Base-by-base conservation (phyloP, 2,329 filamentous ascomycete genomes). In the Iodosphaeria phyllophila region DNA sequence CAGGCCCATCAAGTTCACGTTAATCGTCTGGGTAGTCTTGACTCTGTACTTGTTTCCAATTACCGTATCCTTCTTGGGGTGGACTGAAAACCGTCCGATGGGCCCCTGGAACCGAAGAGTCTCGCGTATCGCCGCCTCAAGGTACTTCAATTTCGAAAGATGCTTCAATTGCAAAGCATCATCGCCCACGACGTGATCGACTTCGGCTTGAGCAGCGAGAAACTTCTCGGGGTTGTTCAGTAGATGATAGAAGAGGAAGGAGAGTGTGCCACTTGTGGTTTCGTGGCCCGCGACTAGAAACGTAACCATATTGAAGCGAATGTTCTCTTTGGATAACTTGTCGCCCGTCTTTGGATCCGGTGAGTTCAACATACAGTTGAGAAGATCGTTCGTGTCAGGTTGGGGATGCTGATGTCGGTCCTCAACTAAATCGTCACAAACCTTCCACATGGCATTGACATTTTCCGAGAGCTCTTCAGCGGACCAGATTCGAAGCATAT, bases 301-400 rank as follows among this genome's bases (percentile, higher is more conserved):
- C 4, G 34, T 37, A 30, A 76, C 70, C 48, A 82, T 65, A 33
- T 82, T 77, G 40, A 74, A 58, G 10, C 66, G 59, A 32, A 80
- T 74, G 24, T 56, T 64, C 4, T 61, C 52, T 30, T 77, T 69
- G 2, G 53, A 60, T 34, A 82, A 49, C n/a, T 58, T 60, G 35
- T 71, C 53, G 8, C 74, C 72, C 4, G 74, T 79, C 45, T 68
- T 63, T 1, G 68, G 59, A 39, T 83, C 76, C 8, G 57, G 58
- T 0, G 71, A 72, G 5, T 68, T 53, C 22, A 84, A 50, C 71
- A 84, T 76, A 16, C 72, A 66, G 31, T 65, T 64, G 8, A 83
- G 47, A 5, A 83, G 51, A 43, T 83, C 77, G 28, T 72, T 74
- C 33, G 64, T 62, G 5, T 60, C 54, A 3, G 45, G 53, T 0